Evolutionary conservation across 2,329 filamentous ascomycete genomes (phyloP).

Genomic region (Penicillium sclerotiorum): DNA sequence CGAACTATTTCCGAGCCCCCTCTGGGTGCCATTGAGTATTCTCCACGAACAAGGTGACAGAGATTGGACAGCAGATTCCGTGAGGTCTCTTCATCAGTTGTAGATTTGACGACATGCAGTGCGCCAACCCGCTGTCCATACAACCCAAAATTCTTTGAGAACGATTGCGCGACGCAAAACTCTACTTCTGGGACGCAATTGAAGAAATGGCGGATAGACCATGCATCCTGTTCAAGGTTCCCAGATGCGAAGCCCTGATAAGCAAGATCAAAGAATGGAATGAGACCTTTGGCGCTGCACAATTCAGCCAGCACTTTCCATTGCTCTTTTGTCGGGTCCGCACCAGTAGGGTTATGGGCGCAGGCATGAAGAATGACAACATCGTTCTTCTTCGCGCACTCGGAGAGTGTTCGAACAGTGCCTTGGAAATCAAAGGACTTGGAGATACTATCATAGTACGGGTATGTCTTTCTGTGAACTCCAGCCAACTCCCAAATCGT

Average conservation of each 20-base stretch:
- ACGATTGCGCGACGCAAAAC: constrained; percentile 22
- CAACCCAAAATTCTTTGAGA: constrained; percentile 61
- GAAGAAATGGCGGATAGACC: constrained; percentile 85
- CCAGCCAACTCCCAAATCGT: constrained; percentile 80
- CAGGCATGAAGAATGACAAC: constrained; percentile 71
- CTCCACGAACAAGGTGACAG: constrained; percentile 18
- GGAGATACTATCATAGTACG: constrained; percentile 75
- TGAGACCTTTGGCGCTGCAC: constrained; percentile 76
- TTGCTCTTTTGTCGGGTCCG: constrained; percentile 81
- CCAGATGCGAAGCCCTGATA: constrained; percentile 98
- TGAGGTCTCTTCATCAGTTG: constrained; percentile 63
- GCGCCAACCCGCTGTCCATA: constrained; percentile 92
- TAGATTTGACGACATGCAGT: constrained; percentile 77
- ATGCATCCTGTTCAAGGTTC: constrained; percentile 77
- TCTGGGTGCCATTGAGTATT: constrained; percentile 22
- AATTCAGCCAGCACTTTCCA: constrained; percentile 80
- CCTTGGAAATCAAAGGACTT: constrained; percentile 41
- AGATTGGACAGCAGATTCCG: constrained; percentile 68
- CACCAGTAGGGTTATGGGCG: constrained; percentile 89
- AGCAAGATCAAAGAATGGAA: constrained; percentile 95
- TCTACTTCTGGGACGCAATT: constrained; percentile 44
- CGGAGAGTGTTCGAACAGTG: constrained; percentile 79
- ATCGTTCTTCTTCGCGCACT: constrained; percentile 61
- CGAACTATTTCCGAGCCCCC: constrained; percentile 22
- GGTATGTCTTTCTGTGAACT: constrained; percentile 77